These are phyloP conservation scores for Collybiopsis confluens DNA, from an alignment of 768 basidiomycete genomes.

Conservation along the genomic window DNA sequence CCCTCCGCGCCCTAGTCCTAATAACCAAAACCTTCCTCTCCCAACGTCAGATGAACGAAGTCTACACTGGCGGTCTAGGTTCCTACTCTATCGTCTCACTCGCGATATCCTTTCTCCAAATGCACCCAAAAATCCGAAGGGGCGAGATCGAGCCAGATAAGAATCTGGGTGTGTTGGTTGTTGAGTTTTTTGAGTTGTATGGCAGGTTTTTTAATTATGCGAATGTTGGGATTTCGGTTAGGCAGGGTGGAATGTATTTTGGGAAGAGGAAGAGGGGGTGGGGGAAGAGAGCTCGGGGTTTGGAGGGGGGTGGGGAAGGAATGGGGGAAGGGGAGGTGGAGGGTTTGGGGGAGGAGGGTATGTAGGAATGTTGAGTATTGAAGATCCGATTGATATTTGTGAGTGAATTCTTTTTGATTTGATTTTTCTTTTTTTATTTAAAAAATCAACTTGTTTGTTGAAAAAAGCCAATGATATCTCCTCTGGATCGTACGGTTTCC, in stretches of 20 bases:
- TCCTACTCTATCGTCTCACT: conserved; percentile 94
- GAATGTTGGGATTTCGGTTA: conserved; percentile 83
- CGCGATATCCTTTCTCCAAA: conserved; percentile 91
- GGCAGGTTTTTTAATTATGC: conserved; percentile 90
- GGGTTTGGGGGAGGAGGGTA: conserved; percentile 8
- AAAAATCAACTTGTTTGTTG: neutral
- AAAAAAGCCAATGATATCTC: conserved; percentile 87
- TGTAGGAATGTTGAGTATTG: conserved; percentile 67
- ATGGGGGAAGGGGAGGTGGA: neutral
- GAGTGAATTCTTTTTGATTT: conserved; percentile 28
- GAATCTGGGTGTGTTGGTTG: conserved; percentile 89
- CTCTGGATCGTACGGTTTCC: conserved; percentile 78
- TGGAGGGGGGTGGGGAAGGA: neutral
- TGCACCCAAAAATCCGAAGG: conserved; percentile 91
- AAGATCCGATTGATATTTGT: conserved; percentile 91
- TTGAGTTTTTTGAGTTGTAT: conserved; percentile 98
- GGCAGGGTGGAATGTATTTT: conserved; percentile 87
- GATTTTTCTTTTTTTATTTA: conserved; percentile 6
- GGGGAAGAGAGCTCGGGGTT: conserved; percentile 48
- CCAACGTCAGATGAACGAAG: conserved; percentile 94
- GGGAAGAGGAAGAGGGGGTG: conserved; percentile 80
- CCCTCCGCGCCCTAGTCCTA: conserved; percentile 78
- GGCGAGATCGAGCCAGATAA: conserved; percentile 83
- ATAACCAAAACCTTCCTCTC: conserved; percentile 88
- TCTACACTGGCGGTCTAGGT: conserved; percentile 93